Evolutionary conservation across 495 filamentous ascomycete genomes (phyloP).

Genomic region (Aspergillus conjunctus): DNA sequence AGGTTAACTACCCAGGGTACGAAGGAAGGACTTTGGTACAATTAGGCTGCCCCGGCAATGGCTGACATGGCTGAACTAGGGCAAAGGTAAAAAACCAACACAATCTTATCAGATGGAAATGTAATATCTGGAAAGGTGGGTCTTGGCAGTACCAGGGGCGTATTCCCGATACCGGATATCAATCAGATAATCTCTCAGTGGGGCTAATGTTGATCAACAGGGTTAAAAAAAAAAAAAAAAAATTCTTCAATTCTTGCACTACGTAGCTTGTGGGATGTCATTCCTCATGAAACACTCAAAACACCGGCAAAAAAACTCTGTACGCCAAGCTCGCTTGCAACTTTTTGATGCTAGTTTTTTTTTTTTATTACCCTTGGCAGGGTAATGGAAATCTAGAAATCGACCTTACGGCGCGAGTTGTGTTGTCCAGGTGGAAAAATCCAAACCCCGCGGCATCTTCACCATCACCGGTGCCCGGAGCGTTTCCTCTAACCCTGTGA

Average conservation of each 20-base stretch:
- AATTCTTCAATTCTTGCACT: neutral
- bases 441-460: conserved; percentile 16
- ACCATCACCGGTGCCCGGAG: conserved; percentile 18
- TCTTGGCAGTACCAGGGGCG: neutral
- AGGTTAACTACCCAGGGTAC: too few relatives aligned
- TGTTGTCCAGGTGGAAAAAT: neutral
- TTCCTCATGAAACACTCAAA: too few relatives aligned
- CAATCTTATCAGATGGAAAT: neutral
- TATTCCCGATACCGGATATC: conserved; percentile 11
- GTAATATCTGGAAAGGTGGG: neutral
- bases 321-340: too few relatives aligned
- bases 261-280: too few relatives aligned
- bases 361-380: too few relatives aligned
- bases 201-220: neutral
- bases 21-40: too few relatives aligned
- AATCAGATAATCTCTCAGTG: conserved; percentile 13
- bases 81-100: neutral
- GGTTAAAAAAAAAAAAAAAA: neutral
- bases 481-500: conserved; percentile 13
- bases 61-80: neutral
- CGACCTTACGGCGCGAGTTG: neutral
- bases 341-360: too few relatives aligned
- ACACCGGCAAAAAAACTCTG: too few relatives aligned
- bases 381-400: too few relatives aligned
- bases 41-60: too few relatives aligned